A percentile compares a stretch with the other conserved stretches of the same genome.
phyloP scores from a whole-genome alignment of 2,329 filamentous ascomycete genomes.

The Cladophialophora carrionii region DNA sequence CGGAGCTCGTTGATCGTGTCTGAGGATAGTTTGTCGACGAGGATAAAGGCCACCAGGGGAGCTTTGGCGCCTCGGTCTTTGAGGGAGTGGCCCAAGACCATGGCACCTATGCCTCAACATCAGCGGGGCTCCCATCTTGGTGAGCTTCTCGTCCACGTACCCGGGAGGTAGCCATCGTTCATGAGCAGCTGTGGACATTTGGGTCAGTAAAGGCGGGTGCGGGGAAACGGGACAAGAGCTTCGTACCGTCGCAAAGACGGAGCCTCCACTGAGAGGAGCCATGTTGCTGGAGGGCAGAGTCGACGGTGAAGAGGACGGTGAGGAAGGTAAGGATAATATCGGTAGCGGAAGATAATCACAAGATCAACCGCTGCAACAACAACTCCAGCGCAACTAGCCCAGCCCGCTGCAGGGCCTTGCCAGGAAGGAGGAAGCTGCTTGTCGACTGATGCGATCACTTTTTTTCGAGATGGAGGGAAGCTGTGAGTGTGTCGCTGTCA shows the following conservation, averaged over 20 bases:
- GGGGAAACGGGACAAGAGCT: constrained; percentile 25
- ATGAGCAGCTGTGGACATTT: constrained; percentile 72
- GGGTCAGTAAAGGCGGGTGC: constrained; percentile 29
- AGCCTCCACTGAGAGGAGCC: constrained; percentile 37
- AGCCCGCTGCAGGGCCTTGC: constrained; percentile 4
- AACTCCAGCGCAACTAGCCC: not conserved
- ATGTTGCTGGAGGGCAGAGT: constrained; percentile 32
- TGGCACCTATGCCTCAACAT: constrained; percentile 67
- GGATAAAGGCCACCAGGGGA: constrained; percentile 83
- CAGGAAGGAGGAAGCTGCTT: constrained; percentile 4
- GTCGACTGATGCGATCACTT: constrained; percentile 17
- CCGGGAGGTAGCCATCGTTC: constrained; percentile 90
- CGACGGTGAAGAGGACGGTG: constrained; percentile 8
- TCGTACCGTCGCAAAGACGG: constrained; percentile 40
- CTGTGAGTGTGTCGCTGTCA: constrained; percentile 9
- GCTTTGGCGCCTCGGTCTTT: constrained; percentile 85
- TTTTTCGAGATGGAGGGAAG: constrained; percentile 11
- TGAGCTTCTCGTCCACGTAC: constrained; percentile 55
- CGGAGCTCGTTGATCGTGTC: constrained; percentile 78
- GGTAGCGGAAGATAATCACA: constrained; percentile 6
- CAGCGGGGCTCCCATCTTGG: constrained; percentile 18
- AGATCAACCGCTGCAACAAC: not conserved
- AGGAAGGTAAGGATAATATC: not conserved
- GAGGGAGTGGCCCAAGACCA: constrained; percentile 91
- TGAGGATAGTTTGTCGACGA: constrained; percentile 73